Percentiles rank a stretch among this genome's conserved stretches.
Conservation (phyloP, 2,329 filamentous ascomycete species). For the Xylaria sp. region DNA sequence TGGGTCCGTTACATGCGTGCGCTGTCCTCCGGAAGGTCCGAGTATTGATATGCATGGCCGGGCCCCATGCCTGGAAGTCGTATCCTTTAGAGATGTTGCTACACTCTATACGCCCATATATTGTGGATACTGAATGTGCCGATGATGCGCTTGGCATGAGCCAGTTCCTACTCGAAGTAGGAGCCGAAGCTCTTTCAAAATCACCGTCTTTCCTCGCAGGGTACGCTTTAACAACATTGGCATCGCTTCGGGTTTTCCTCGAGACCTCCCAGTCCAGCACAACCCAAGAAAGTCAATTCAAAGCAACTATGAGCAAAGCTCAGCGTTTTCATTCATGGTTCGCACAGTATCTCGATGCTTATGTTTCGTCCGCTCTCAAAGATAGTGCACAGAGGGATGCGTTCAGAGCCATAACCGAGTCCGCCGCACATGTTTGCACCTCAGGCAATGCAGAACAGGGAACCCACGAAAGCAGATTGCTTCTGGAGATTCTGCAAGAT, state of each 20-base stretch:
- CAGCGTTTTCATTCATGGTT: constrained; percentile 84
- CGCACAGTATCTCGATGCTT: constrained; percentile 71
- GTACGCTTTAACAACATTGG: constrained; percentile 79
- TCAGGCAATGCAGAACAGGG: constrained; percentile 75
- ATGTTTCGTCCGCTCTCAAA: constrained; percentile 64
- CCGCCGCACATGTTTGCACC: constrained; percentile 73
- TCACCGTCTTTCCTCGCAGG: constrained; percentile 82
- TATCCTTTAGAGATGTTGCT: constrained; percentile 94
- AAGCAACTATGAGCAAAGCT: constrained; percentile 78
- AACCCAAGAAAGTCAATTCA: constrained; percentile 85
- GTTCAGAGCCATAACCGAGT: constrained; percentile 74
- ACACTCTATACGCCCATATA: constrained; percentile 79
- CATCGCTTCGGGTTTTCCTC: constrained; percentile 80
- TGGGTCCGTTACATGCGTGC: constrained; percentile 88
- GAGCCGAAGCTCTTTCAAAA: constrained; percentile 70
- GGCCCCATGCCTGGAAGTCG: constrained; percentile 74
- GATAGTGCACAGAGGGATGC: constrained; percentile 61
- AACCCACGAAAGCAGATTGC: constrained; percentile 79
- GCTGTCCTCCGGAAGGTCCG: constrained; percentile 87
- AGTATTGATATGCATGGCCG: constrained; percentile 81
- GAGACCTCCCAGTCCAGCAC: constrained; percentile 79
- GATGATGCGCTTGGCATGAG: constrained; percentile 89
- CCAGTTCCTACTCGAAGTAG: constrained; percentile 81
- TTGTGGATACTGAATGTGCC: constrained; percentile 86
- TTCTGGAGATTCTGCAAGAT: constrained; percentile 83